Base-by-base conservation (phyloP, 805 yeast genomes). In the Hanseniaspora nectarophila region DNA sequence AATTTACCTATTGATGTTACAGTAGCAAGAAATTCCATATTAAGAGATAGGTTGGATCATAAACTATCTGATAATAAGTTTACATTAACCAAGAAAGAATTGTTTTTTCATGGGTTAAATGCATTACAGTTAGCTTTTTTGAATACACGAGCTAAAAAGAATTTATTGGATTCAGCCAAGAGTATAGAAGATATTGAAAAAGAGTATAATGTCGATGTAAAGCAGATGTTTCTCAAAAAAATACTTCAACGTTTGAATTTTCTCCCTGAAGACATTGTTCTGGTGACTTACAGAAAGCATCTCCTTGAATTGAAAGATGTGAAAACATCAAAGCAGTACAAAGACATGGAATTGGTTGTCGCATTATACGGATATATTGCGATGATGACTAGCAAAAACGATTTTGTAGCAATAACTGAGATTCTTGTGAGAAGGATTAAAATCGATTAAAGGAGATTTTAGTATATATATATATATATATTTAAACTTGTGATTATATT, bases 341-440 rank as follows among this genome's bases (percentile, higher is more conserved):
- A 49, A 28, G 37, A 49, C 34, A 3, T 49, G 21, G 46, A 49
- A 28, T n/a, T 44, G 15, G 12, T 49, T 15, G 4, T 49, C 2
- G 46, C 53, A 5, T 12, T 49, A 13, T 42, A 40, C 29, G 53
- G 53, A 24, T 49, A 42, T 21, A 16, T 42, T 7, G 33, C 43
- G 4, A 33, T 33, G 16, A 26, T 5, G 12, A 15, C 15, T 2
- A 21, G 34, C 24, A 32, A 20, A 12, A 33, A 20, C 13, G 5
- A 34, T 4, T 20, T 42, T 18, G 9, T 18, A 15, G 18, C 9
- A 20, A 12, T 10, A 24, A 9, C 15, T 2, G 24, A 34, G 4
- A 12, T 5, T 20, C 15, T 29, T 8, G 2, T 20, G 13, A 20
- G 21, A 43, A 21, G 13, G 18, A 31, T 31, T 29, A 29, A 15